Evolutionary conservation across 1,284 basidiomycete genomes (phyloP), one percentile per base, ranked within the genome.

Genomic region (Irpex sp.): DNA sequence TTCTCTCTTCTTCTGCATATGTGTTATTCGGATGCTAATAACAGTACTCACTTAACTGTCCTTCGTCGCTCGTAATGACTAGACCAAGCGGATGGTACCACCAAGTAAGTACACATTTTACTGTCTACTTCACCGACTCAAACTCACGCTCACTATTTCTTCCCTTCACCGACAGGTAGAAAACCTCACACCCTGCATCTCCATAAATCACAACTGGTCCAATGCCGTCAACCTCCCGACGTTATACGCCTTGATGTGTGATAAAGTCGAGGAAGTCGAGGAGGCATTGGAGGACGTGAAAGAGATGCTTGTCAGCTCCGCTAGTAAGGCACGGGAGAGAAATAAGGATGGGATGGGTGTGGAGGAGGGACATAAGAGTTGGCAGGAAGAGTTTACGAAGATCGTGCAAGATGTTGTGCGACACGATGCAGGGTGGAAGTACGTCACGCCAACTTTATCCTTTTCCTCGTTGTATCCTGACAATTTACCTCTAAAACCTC

Each of bases 131-230:
- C n/a, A n/a, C n/a, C n/a, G n/a, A n/a, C n/a, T n/a, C n/a, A n/a
- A n/a, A n/a, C n/a, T n/a, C n/a, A n/a, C n/a, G n/a, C n/a, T n/a
- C n/a, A n/a, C n/a, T n/a, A n/a, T n/a, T n/a, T n/a, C n/a, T n/a
- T n/a, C n/a, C n/a, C n/a, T n/a, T n/a, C n/a, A n/a, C n/a, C n/a
- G n/a, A n/a, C 26, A 69, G 66, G 72, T 74, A 5, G 72, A 72
- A 58, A 74, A 74, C 60, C 63, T 74, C 33, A 74, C 73, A 1
- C 65, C 61, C 5, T 74, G 73, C 63, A 70, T 74, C 26, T 74
- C 73, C 1, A 72, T 74, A 66, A 74, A 74, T 57, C 73, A 74
- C 68, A 74, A 74, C 63, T 74, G 73, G 73, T 74, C 70, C 67
- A 74, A 74, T 69, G 65, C 73, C 11, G 67, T 70, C 49, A 73